Evolutionary conservation across 768 basidiomycete species (phyloP), one percentile per base, ranked within the genome.

Genomic region (Lyophyllum decastes): DNA sequence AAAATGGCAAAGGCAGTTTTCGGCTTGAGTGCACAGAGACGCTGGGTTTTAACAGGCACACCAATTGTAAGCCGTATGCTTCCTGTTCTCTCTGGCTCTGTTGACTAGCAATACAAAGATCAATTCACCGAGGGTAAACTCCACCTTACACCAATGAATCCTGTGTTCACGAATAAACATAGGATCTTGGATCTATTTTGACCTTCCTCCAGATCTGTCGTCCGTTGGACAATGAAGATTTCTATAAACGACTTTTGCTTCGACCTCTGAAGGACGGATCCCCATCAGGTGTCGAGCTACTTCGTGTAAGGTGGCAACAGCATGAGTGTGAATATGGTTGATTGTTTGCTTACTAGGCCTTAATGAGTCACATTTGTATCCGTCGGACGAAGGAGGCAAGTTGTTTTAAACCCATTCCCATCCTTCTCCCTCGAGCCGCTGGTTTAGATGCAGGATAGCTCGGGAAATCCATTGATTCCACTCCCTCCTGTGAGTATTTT

Each of bases 121-220:
- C 58, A 94, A 94, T 62, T 90, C 89, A 49, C 91, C 88, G 4
- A 83, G 78, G 68, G 89, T 87, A 67, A 49, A 66, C 57, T 9
- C 11, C 52, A 30, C 43, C 35, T 11, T n/a, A 47, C 30, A 10
- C 46, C 9, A 10, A 16, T 33, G 22, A 34, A 35, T 34, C 12
- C 26, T 25, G 45, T 47, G 47, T 34, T 21, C 49, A 40, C 30
- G 1, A 49, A 19, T 16, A 25, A 24, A 52, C n/a, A n/a, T 60
- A 93, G 88, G 94, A 96, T 72, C 83, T 97, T 19, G 93, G 95
- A 2, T 91, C 94, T 10, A 76, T 95, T 49, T 74, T 97, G 22
- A 87, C 84, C 1, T 97, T 97, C 74, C 79, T 96, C 34, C 82
- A 77, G 67, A 86, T 96, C n/a, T 97, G 95, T 67, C 80, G 75